Base-by-base conservation (phyloP, 768 basidiomycete species). In the Exsudoporus frostii region DNA sequence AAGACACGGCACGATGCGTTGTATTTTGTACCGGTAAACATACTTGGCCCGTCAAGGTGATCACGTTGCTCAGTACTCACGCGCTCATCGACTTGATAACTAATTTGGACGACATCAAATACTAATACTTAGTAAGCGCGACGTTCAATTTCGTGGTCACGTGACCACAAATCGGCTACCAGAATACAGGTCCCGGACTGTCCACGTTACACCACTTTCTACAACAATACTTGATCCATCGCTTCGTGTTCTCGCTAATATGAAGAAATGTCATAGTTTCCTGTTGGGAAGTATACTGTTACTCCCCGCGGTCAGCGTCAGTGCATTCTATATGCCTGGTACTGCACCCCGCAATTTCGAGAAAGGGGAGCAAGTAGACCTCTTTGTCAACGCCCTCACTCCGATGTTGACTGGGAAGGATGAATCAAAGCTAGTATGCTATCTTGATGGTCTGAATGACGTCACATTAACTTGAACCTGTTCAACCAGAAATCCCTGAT, bases 311-410 rank as follows among this genome's bases (percentile, higher is more conserved):
- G 45, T 39, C 19, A 40, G 53, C 29, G 58, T 72, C 39, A 60
- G 74, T 48, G 90, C 89, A 5, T 98, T 98, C 76, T 98, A 98
- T 69, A 81, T 98, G 36, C 95, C 95, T 24, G 88, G 88, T 24
- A 82, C 95, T 27, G 92, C 95, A 7, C 96, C 96, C 0, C 85
- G 82, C 65, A 85, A 92, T 69, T 98, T 92, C 71, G 68, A 67
- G 15, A 61, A 67, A 46, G 88, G 87, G 43, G 92, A 98, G 55
- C 71, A 73, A 46, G 91, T 98, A 39, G 79, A 85, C 43, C 74
- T 94, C 41, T 82, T 85, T 66, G 90, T 97, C 63, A 97, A 96
- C 71, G 86, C 91, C 1, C 76, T 96, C 48, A 93, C 92, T 15
- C 94, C 94, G 3, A 92, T 90, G 81, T 74, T 91, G 37, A 74